These are phyloP conservation scores for Paulownia fortunei DNA, from an alignment of 257 asterid genomes.

Conservation along the genomic window DNA sequence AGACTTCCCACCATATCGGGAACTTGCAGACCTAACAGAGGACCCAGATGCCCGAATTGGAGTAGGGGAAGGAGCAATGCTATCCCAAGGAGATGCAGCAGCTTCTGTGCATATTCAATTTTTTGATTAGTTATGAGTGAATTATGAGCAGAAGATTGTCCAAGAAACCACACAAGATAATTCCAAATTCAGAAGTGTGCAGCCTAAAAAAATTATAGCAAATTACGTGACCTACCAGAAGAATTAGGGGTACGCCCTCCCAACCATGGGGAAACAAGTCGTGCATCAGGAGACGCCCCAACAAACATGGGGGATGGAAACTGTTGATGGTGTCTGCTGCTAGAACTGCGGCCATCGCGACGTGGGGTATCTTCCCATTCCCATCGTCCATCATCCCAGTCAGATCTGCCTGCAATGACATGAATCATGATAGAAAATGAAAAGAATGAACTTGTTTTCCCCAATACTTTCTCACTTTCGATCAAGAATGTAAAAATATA, in stretches of 20 bases:
- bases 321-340: conserved; percentile 64
- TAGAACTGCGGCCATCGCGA: conserved; percentile 57
- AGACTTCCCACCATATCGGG: conserved; percentile 68
- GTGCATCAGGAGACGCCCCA: conserved; percentile 95
- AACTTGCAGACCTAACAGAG: conserved; percentile 68
- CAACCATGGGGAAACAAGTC: conserved; percentile 94
- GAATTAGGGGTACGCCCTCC: conserved; percentile 82
- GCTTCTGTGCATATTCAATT: conserved; percentile 35
- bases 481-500: conserved; percentile 3
- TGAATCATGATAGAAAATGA: conserved; percentile 29
- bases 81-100: conserved; percentile 91
- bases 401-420: conserved; percentile 73
- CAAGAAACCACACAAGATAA: conserved; percentile 29
- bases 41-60: conserved; percentile 95
- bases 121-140: conserved; percentile 13
- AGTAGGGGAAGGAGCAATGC: conserved; percentile 87
- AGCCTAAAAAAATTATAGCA: conserved; percentile 6
- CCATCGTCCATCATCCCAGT: conserved; percentile 98
- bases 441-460: neutral
- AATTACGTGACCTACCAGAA: conserved; percentile 44
- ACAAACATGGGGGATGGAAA: conserved; percentile 84
- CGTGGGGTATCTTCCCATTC: conserved; percentile 95
- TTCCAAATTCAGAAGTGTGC: conserved; percentile 17
- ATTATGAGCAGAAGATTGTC: neutral
- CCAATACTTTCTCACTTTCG: neutral